Evolutionary conservation across 2,329 filamentous ascomycete species (phyloP).

Genomic region (Cladosporium sp.): DNA sequence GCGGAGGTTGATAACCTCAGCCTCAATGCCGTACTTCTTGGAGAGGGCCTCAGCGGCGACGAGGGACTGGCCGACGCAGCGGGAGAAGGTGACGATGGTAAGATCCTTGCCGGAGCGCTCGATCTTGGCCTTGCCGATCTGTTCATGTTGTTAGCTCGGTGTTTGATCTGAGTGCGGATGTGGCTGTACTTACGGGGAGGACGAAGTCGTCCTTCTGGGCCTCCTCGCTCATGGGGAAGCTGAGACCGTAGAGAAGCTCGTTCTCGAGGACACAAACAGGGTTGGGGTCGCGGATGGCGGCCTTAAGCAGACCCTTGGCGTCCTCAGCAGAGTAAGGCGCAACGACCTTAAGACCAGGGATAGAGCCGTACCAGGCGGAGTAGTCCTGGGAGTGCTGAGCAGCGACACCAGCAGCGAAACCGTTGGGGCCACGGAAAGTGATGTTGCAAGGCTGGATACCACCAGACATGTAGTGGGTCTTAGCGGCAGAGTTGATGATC

Average conservation of each 20-base stretch:
- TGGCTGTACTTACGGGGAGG: slow-evolving; percentile 56
- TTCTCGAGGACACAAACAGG: slow-evolving; percentile 70
- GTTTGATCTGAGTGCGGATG: background rate
- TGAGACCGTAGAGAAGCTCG: slow-evolving; percentile 77
- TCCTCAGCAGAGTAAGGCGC: slow-evolving; percentile 95
- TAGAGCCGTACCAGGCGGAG: slow-evolving; percentile 97
- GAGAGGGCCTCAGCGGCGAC: slow-evolving; percentile 86
- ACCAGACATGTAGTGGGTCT: slow-evolving; percentile 99
- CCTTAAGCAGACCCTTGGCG: slow-evolving; percentile 96
- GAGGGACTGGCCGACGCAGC: slow-evolving; percentile 89
- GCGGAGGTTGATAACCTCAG: slow-evolving; percentile 95
- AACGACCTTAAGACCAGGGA: slow-evolving; percentile 96
- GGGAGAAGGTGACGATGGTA: slow-evolving; percentile 90
- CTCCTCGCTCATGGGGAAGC: slow-evolving; percentile 95
- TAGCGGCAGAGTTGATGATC: slow-evolving; percentile 97
- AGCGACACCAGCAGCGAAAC: slow-evolving; percentile 90
- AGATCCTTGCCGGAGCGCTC: slow-evolving; percentile 94
- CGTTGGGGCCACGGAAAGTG: slow-evolving; percentile 98
- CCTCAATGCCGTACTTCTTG: slow-evolving; percentile 93
- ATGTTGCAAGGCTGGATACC: slow-evolving; percentile 99
- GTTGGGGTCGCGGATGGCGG: slow-evolving; percentile 96
- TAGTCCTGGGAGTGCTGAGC: slow-evolving; percentile 99
- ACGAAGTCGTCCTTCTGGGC: slow-evolving; percentile 97
- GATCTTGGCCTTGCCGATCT: slow-evolving; percentile 97
- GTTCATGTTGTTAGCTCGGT: slow-evolving; percentile 14